Evolutionary conservation across 768 basidiomycete genomes (phyloP).

Genomic region (Termitomyces sp.): DNA sequence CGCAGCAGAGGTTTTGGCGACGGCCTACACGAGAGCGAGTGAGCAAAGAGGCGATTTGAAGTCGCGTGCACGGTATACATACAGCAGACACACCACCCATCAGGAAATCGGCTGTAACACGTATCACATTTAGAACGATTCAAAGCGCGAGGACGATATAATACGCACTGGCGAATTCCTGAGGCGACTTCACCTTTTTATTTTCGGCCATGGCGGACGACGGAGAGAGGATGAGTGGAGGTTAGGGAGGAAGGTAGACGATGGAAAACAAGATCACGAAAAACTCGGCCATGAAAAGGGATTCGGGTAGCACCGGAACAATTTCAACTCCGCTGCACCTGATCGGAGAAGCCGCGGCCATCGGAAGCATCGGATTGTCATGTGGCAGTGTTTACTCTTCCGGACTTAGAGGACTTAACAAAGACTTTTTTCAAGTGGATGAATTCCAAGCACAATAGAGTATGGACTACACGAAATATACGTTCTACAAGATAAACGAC

Average conservation of each 20-base stretch:
- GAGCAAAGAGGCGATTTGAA: constrained; percentile 15
- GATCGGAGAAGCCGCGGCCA: constrained; percentile 13
- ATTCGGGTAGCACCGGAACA: constrained; percentile 48
- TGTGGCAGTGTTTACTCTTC: constrained; percentile 1
- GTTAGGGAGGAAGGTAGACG: constrained; percentile 43
- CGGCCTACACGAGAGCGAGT: constrained; percentile 56
- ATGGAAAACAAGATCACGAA: constrained; percentile 31
- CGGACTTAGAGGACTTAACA: no score
- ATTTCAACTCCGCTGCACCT: constrained; percentile 38
- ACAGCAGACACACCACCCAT: constrained; percentile 96
- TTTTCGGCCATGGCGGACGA: constrained; percentile 73
- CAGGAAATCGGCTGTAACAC: constrained; percentile 76
- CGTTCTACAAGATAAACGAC: constrained; percentile 11
- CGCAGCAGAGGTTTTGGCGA: constrained; percentile 98
- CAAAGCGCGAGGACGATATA: constrained; percentile 3
- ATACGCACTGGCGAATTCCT: constrained; percentile 82
- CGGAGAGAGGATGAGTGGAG: constrained; percentile 50
- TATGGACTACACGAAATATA: constrained; percentile 17
- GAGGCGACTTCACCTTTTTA: constrained; percentile 84
- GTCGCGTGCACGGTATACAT: constrained; percentile 25
- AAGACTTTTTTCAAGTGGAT: not conserved
- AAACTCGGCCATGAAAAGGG: constrained; percentile 48
- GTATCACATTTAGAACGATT: constrained; percentile 15
- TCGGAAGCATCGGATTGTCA: constrained; percentile 3
- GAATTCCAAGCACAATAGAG: constrained; percentile 5